Conservation (phyloP, 1,139 yeast genomes). For the Lizanozyma gosingica region DNA sequence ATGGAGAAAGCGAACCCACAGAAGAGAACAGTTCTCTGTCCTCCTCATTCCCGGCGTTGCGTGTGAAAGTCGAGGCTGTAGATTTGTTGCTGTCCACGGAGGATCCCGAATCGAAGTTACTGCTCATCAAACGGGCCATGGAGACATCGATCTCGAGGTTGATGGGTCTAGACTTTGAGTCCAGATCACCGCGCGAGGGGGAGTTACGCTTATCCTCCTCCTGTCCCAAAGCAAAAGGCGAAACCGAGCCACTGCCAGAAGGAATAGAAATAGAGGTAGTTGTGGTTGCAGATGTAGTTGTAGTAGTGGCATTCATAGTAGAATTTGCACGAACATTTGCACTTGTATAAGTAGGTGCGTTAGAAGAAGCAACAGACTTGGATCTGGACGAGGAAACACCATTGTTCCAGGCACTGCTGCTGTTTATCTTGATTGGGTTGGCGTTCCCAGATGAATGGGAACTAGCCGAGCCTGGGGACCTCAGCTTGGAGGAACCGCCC, state of each 20-base stretch:
- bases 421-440: background rate
- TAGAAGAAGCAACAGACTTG: background rate
- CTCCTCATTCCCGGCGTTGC: constrained; percentile 16
- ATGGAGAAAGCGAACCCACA: constrained; percentile 16
- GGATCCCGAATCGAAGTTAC: constrained; percentile 11
- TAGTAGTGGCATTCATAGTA: background rate
- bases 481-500: background rate
- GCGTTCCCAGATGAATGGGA: background rate
- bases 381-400: background rate
- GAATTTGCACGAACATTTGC: background rate
- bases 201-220: no score
- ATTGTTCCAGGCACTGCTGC: background rate
- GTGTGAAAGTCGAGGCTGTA: constrained; percentile 29
- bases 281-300: background rate
- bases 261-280: background rate
- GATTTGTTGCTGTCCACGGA: constrained; percentile 34
- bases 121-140: constrained; percentile 33
- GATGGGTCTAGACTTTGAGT: constrained; percentile 7
- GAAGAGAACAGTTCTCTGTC: constrained; percentile 38
- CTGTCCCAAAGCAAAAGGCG: no score
- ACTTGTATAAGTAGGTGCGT: background rate
- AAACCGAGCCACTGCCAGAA: background rate
- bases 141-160: constrained; percentile 38
- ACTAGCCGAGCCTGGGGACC: background rate
- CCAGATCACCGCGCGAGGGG: background rate